Evolutionary conservation across 2,329 filamentous ascomycete genomes (phyloP).

Genomic region (Diaporthe sp.): DNA sequence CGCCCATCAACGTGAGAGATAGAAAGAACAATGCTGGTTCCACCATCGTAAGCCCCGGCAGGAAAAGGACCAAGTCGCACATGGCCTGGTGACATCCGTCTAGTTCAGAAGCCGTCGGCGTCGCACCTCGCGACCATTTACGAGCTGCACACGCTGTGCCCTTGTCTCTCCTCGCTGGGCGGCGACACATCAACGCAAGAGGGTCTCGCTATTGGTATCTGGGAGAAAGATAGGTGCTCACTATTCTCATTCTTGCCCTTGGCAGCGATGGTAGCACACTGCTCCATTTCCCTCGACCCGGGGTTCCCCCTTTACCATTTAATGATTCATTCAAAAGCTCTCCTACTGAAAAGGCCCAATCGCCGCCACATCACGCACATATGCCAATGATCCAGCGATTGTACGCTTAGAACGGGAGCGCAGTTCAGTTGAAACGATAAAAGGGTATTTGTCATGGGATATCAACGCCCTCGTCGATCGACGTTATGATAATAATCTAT

Average conservation of each 20-base stretch:
- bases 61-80: background rate
- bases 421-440: background rate
- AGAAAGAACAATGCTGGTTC: background rate
- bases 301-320: background rate
- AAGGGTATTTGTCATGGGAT: slow-evolving; percentile 26
- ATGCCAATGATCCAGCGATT: background rate
- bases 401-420: background rate
- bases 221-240: background rate
- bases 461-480: slow-evolving; percentile 23
- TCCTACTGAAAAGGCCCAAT: background rate
- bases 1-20: slow-evolving; percentile 14
- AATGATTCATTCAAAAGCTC: too few relatives aligned
- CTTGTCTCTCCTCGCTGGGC: background rate
- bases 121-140: background rate
- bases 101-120: background rate
- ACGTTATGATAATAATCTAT: slow-evolving; percentile 28
- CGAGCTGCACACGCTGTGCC: background rate
- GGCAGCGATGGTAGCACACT: background rate
- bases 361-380: background rate
- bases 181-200: background rate
- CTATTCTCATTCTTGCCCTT: background rate
- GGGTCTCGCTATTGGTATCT: too few relatives aligned
- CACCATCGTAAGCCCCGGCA: background rate
- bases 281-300: background rate
- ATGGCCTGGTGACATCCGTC: slow-evolving; percentile 3